These are phyloP conservation scores for Oryza australiensis DNA, from an alignment of 176 grass and related monocot genomes.

Conservation along the genomic window DNA sequence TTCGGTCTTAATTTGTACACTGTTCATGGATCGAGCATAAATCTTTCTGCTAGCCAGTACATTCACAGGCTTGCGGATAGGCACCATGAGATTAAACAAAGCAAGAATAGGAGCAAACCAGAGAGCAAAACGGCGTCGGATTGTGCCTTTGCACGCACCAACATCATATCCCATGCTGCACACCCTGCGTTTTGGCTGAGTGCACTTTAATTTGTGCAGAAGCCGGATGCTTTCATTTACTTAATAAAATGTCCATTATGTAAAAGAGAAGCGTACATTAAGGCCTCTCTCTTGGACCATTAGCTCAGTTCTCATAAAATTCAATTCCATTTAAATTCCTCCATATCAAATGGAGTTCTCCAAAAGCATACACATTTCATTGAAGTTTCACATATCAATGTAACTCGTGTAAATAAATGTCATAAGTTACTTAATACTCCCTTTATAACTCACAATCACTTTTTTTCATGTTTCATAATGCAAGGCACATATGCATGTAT, in stretches of 20 bases:
- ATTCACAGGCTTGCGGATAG: slow-evolving; percentile 26
- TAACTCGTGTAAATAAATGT: no score
- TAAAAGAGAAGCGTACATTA: no score
- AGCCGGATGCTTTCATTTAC: no score
- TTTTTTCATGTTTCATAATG: no score
- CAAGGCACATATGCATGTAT: no score
- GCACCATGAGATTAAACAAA: slow-evolving; percentile 27
- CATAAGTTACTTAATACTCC: no score
- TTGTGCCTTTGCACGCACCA: slow-evolving; percentile 6
- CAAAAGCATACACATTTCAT: neutral
- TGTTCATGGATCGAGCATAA: slow-evolving; percentile 31
- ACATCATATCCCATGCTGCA: neutral
- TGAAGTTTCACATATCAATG: neutral
- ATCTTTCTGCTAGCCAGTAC: slow-evolving; percentile 24
- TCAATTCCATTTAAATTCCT: neutral
- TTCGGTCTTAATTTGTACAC: slow-evolving; percentile 45
- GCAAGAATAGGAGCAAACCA: slow-evolving; percentile 8
- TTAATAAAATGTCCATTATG: no score
- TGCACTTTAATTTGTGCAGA: no score
- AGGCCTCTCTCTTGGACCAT: neutral
- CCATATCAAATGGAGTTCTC: neutral
- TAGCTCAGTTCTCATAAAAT: neutral
- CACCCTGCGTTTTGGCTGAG: no score
- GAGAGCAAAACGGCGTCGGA: slow-evolving; percentile 31
- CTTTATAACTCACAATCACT: no score